Evolutionary conservation across 2,329 filamentous ascomycete genomes (phyloP).

Genomic region (Periconia sp.): DNA sequence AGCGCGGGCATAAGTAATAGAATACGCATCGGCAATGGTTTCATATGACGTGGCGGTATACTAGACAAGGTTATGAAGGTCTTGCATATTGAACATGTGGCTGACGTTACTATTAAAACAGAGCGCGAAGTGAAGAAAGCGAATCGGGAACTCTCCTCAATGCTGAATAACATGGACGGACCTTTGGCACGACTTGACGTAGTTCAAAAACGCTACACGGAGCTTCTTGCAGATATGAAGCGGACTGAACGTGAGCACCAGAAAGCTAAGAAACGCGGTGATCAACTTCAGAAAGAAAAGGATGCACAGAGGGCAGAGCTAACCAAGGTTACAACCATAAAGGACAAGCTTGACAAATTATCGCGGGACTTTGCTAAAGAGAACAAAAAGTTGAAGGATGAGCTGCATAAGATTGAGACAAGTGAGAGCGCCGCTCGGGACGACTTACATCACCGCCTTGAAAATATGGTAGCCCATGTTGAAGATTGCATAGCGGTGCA

Average conservation of each 20-base stretch:
- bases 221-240: constrained; percentile 93
- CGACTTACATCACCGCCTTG: constrained; percentile 84
- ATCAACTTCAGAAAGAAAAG: constrained; percentile 95
- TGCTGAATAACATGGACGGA: constrained; percentile 86
- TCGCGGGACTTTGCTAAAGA: constrained; percentile 94
- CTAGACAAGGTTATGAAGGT: neutral
- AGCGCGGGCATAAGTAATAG: too few species aligned
- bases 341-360: constrained; percentile 96
- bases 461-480: constrained; percentile 79
- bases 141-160: constrained; percentile 85
- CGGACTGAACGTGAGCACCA: constrained; percentile 90
- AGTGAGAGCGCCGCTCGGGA: constrained; percentile 82
- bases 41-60: neutral
- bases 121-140: constrained; percentile 94
- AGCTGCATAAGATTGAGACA: constrained; percentile 82
- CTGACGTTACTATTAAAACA: constrained; percentile 51
- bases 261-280: constrained; percentile 94
- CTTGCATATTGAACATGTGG: neutral
- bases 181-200: constrained; percentile 90
- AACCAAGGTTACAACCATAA: constrained; percentile 86
- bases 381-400: constrained; percentile 98
- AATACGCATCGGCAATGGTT: too few species aligned
- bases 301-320: constrained; percentile 87
- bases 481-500: constrained; percentile 89
- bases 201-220: constrained; percentile 87